Base-by-base conservation (phyloP, 768 basidiomycete genomes). In the Boletus sp. region DNA sequence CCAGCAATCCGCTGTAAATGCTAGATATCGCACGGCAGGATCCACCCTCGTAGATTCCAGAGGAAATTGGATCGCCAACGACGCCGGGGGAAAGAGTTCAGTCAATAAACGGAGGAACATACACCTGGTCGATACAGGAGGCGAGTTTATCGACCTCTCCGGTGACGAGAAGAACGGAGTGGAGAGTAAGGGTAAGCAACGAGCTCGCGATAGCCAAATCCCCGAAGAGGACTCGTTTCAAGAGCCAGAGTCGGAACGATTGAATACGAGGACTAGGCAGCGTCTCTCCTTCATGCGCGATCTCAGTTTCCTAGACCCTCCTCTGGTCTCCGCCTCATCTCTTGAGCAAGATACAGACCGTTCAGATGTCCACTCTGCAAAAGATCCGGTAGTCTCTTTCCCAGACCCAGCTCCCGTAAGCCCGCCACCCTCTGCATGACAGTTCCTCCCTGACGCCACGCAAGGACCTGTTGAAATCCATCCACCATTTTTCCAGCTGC, bases 51-150 rank as follows among this genome's bases (percentile, higher is more conserved):
- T 75, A 50, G 81, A 83, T 67, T 54, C 73, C 2, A 77, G 80
- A 47, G 84, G 82, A 12, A 85, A 86, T 57, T 87, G 85, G 83
- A 79, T 87, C 20, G 87, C 88, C 10, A 73, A 67, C 35, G 86
- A 89, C 64, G 87, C 87, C 2, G 86, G 80, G 17, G 87, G 88
- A 2, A 67, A 70, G 33, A 71, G 66, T 7, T 75, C 64, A 4
- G 75, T 82, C 64, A 74, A 71, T 62, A 72, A 64, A 63, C 75
- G 74, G 55, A 76, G 59, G 60, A 69, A 36, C 50, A 55, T 51
- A 30, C 65, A 15, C 20, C 60, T 64, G 35, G 64, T 68, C 5
- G 71, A 67, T 6, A 65, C 51, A 3, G 71, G 69, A 30, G 65
- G 53, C 18, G 66, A 71, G 8, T 60, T 45, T 42, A 62, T 62